Evolutionary conservation across 345 rosid genomes (phyloP).

Genomic region (Mercurialis annua): DNA sequence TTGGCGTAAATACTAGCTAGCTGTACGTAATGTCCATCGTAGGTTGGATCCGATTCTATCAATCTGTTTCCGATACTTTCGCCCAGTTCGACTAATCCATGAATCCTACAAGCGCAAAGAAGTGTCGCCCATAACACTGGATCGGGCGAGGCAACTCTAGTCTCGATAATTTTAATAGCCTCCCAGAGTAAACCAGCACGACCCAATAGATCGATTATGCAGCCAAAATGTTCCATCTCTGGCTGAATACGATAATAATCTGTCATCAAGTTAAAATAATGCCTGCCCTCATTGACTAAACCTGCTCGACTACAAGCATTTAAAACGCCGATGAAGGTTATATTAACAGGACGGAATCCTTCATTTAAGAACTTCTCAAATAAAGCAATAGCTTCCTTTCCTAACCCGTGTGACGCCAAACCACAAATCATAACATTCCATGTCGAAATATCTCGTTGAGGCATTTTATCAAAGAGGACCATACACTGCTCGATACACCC

Average conservation of each 20-base stretch:
- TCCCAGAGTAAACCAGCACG: slow-evolving; percentile 30
- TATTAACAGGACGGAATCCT: slow-evolving; percentile 24
- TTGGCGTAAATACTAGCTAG: slow-evolving; percentile 30
- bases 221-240: slow-evolving; percentile 34
- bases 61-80: slow-evolving; percentile 20
- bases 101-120: slow-evolving; percentile 28
- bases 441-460: slow-evolving; percentile 16
- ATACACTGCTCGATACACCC: slow-evolving; percentile 27
- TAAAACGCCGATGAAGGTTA: slow-evolving; percentile 30
- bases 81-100: slow-evolving; percentile 27
- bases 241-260: slow-evolving; percentile 25
- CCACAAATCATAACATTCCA: slow-evolving; percentile 38
- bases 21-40: slow-evolving; percentile 33
- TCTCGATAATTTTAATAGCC: slow-evolving; percentile 25
- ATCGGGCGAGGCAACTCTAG: slow-evolving; percentile 7
- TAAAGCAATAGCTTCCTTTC: slow-evolving; percentile 23
- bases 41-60: slow-evolving; percentile 24
- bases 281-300: slow-evolving; percentile 20
- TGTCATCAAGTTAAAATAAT: slow-evolving; percentile 25
- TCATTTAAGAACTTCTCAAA: slow-evolving; percentile 18
- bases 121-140: slow-evolving; percentile 31
- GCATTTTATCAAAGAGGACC: slow-evolving; percentile 12
- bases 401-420: slow-evolving; percentile 31
- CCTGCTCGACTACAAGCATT: slow-evolving; percentile 32
- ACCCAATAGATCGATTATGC: slow-evolving; percentile 32